A percentile compares a stretch with the other conserved stretches of the same genome.
phyloP scores from a whole-genome alignment of 768 basidiomycete species.

The Thelephora aurantiotincta region DNA sequence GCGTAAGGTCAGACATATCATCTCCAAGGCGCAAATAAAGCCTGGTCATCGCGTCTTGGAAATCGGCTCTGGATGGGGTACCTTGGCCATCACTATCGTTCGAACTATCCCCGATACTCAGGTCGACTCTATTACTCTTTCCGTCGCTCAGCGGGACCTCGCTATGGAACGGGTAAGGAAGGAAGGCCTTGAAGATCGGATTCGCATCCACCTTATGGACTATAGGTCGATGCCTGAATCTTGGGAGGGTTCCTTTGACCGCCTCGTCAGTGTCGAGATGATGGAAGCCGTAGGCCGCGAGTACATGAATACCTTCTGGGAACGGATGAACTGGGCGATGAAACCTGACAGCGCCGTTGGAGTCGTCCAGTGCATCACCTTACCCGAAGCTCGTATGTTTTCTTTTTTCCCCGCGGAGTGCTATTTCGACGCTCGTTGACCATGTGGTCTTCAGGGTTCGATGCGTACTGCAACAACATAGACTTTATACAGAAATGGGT shows the following conservation, averaged over 20 bases:
- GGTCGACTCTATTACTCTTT: conserved; percentile 63
- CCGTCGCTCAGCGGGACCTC: conserved; percentile 44
- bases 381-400: conserved; percentile 50
- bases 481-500: conserved; percentile 77
- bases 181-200: conserved; percentile 35
- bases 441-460: conserved; percentile 26
- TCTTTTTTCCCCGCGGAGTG: conserved; percentile 7
- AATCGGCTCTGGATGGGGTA: conserved; percentile 73
- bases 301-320: conserved; percentile 50
- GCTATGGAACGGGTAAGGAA: conserved; percentile 39
- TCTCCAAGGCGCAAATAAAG: conserved; percentile 46
- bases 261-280: conserved; percentile 68
- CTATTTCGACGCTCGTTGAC: not conserved
- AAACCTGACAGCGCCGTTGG: conserved; percentile 43
- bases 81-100: conserved; percentile 51
- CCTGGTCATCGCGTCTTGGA: conserved; percentile 42
- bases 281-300: conserved; percentile 61
- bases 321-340: conserved; percentile 51
- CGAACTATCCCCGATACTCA: conserved; percentile 37
- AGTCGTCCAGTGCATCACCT: conserved; percentile 62
- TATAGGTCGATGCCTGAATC: conserved; percentile 49
- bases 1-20: conserved; percentile 49
- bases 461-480: conserved; percentile 38
- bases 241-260: conserved; percentile 53
- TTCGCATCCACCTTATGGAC: conserved; percentile 64